Conservation (phyloP, 2,329 filamentous ascomycete genomes). For the Trichoderma semiorbis region DNA sequence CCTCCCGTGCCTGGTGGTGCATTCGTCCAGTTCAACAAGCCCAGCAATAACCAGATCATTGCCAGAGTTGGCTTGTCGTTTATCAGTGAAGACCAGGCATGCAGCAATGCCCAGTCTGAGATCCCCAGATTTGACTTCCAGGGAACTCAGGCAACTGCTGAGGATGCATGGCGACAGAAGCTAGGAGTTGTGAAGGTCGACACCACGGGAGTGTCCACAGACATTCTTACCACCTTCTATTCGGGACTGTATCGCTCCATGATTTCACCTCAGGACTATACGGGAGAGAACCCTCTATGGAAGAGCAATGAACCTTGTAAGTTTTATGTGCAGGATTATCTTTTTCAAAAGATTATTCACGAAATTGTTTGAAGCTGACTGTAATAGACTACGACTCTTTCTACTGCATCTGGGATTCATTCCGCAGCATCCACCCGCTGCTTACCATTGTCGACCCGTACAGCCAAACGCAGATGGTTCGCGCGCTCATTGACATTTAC, state of each 20-base stretch:
- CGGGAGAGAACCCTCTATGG: constrained; percentile 71
- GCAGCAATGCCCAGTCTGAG: constrained; percentile 66
- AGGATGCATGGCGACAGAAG: constrained; percentile 61
- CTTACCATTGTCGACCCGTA: constrained; percentile 68
- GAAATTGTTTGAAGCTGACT: background rate
- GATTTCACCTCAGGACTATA: constrained; percentile 72
- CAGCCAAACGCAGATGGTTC: constrained; percentile 65
- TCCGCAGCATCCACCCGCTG: constrained; percentile 66
- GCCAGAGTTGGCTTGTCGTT: constrained; percentile 72
- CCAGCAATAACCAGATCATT: constrained; percentile 45
- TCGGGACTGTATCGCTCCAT: constrained; percentile 65
- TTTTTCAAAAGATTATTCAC: background rate
- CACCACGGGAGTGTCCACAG: constrained; percentile 48
- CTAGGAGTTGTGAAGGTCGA: constrained; percentile 57
- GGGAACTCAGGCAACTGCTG: constrained; percentile 49
- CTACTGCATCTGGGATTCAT: constrained; percentile 70
- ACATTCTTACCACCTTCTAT: constrained; percentile 66
- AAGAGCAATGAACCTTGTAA: constrained; percentile 60
- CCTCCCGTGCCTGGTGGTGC: constrained; percentile 45
- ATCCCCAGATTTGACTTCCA: constrained; percentile 66
- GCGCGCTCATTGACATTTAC: constrained; percentile 70
- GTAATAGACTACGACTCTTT: constrained; percentile 60
- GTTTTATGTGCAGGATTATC: background rate
- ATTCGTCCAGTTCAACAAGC: constrained; percentile 58
- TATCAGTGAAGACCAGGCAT: constrained; percentile 64